Percentiles rank a stretch among this genome's conserved stretches.
Conservation (phyloP, 768 basidiomycete genomes). For the Mycena chlorophos region DNA sequence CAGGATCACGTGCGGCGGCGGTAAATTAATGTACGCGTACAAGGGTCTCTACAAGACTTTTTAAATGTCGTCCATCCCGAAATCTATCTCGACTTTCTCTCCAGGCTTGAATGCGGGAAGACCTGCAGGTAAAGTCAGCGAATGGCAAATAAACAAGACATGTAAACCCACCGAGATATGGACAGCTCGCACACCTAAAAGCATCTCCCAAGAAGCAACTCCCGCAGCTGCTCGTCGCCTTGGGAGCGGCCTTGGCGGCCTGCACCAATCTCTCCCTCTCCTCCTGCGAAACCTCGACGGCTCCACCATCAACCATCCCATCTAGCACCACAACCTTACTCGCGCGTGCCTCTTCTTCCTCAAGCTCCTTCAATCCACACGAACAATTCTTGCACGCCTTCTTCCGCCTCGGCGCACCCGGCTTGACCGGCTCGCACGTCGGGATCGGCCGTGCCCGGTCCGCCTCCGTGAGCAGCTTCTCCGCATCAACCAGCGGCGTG, state of each 20-base stretch:
- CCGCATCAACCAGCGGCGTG: slow-evolving; percentile 77
- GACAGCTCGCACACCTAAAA: slow-evolving; percentile 94
- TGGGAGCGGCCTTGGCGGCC: slow-evolving; percentile 72
- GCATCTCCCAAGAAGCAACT: slow-evolving; percentile 98
- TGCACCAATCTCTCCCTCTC: slow-evolving; percentile 66
- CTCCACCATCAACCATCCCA: slow-evolving; percentile 58
- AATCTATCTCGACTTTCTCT: slow-evolving; percentile 92
- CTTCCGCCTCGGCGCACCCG: slow-evolving; percentile 64
- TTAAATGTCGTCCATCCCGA: slow-evolving; percentile 88
- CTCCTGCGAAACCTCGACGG: slow-evolving; percentile 53
- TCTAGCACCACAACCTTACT: slow-evolving; percentile 70
- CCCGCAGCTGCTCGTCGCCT: slow-evolving; percentile 95
- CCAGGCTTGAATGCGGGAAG: slow-evolving; percentile 98
- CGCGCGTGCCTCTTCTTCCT: slow-evolving; percentile 71
- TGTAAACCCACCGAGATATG: slow-evolving; percentile 82
- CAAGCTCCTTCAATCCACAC: slow-evolving; percentile 93
- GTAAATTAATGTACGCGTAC: background rate
- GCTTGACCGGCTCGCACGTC: slow-evolving; percentile 66
- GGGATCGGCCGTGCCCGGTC: slow-evolving; percentile 81
- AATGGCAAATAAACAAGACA: slow-evolving; percentile 7
- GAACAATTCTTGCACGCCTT: slow-evolving; percentile 96
- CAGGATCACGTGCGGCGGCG: slow-evolving; percentile 1
- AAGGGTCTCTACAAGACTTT: background rate
- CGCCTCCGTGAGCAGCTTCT: slow-evolving; percentile 77
- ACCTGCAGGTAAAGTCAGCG: slow-evolving; percentile 50